phyloP scores from a whole-genome alignment of 768 basidiomycete genomes.

The Boletus rex-veris region DNA sequence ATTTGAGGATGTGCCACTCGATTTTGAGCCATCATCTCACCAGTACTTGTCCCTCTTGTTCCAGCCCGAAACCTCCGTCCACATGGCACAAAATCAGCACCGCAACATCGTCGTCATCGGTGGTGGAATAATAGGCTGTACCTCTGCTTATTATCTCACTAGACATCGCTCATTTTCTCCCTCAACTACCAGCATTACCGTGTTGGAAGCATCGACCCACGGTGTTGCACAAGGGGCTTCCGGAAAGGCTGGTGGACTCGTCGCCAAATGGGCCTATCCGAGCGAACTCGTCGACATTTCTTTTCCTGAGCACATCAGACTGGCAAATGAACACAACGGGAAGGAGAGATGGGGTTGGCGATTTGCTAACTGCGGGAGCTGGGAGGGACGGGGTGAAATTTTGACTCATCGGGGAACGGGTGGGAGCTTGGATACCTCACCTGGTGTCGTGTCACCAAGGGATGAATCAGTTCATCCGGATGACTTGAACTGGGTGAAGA shows the following conservation, averaged over 20 bases:
- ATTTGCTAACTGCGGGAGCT: slow-evolving; percentile 66
- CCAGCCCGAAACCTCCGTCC: background rate
- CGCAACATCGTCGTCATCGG: slow-evolving; percentile 70
- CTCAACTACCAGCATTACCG: slow-evolving; percentile 44
- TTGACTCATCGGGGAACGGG: slow-evolving; percentile 23
- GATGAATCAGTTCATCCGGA: slow-evolving; percentile 41
- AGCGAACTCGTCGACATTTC: slow-evolving; percentile 67
- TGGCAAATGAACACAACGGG: slow-evolving; percentile 70
- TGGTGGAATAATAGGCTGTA: slow-evolving; percentile 83
- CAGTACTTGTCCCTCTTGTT: no score
- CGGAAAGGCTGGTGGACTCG: slow-evolving; percentile 81
- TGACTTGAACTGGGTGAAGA: slow-evolving; percentile 53
- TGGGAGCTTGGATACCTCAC: slow-evolving; percentile 36
- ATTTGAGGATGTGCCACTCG: no score
- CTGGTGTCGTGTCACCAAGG: slow-evolving; percentile 11
- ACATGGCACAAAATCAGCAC: slow-evolving; percentile 19
- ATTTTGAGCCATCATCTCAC: no score
- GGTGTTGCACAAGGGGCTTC: slow-evolving; percentile 77
- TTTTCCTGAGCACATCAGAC: slow-evolving; percentile 59
- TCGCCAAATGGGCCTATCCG: slow-evolving; percentile 84
- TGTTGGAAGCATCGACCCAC: slow-evolving; percentile 66
- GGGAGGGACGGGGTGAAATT: slow-evolving; percentile 61
- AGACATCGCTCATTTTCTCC: slow-evolving; percentile 48
- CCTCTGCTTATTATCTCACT: slow-evolving; percentile 77
- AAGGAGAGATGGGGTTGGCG: slow-evolving; percentile 80